phyloP scores from a whole-genome alignment of 768 basidiomycete species.

The Tephrocybe rancida region DNA sequence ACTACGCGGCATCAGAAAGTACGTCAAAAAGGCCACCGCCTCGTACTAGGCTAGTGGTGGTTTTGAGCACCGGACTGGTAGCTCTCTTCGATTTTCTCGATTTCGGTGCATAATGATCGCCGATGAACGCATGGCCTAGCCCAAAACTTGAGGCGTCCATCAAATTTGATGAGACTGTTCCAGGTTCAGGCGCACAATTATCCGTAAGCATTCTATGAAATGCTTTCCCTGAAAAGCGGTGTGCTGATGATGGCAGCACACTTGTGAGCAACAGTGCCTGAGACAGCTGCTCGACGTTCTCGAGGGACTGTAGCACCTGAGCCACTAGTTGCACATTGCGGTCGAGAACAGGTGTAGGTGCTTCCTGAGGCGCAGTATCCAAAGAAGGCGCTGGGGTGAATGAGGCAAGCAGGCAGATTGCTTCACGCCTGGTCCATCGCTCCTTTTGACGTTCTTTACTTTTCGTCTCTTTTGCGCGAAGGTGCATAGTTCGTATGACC shows the following conservation, averaged over 20 bases:
- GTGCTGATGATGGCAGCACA: slow-evolving; percentile 45
- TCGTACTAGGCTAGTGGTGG: slow-evolving; percentile 4
- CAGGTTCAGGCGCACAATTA: slow-evolving; percentile 18
- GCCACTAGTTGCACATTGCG: slow-evolving; percentile 71
- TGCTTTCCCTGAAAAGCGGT: slow-evolving; percentile 56
- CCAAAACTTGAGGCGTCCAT: slow-evolving; percentile 51
- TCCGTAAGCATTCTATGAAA: slow-evolving; percentile 59
- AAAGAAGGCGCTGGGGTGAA: slow-evolving; percentile 34
- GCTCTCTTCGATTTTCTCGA: slow-evolving; percentile 32
- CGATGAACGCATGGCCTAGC: slow-evolving; percentile 49
- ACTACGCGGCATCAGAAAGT: slow-evolving; percentile 40
- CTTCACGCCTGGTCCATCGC: slow-evolving; percentile 70
- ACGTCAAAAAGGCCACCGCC: slow-evolving; percentile 40
- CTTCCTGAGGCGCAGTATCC: slow-evolving; percentile 9
- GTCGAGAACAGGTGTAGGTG: slow-evolving; percentile 45
- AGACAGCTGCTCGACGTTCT: slow-evolving; percentile 60
- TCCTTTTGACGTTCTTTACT: slow-evolving; percentile 66
- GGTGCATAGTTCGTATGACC: slow-evolving; percentile 53
- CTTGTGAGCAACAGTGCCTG: slow-evolving; percentile 62
- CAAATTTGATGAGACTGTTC: slow-evolving; percentile 32
- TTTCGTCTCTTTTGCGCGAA: slow-evolving; percentile 49
- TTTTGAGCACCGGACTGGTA: neutral
- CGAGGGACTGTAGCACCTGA: slow-evolving; percentile 60
- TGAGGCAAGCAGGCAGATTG: slow-evolving; percentile 56
- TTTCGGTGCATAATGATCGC: slow-evolving; percentile 41